A percentile compares a stretch with the other conserved stretches of the same genome.
Conservation (phyloP, 805 yeast species). For the Nakazawaea anatomiae region DNA sequence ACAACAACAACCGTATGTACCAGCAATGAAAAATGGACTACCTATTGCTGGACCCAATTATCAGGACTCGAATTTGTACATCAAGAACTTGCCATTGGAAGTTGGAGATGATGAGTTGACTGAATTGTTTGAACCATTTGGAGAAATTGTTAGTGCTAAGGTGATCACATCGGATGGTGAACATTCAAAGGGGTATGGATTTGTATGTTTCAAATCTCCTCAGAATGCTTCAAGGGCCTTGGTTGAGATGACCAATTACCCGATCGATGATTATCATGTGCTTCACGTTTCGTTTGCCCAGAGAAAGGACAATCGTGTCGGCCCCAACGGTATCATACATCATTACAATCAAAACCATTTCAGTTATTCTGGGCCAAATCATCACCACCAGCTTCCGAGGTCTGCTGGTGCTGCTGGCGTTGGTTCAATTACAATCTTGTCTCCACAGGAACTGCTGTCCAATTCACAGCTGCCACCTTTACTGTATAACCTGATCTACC, state of each 20-base stretch:
- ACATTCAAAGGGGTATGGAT: constrained; percentile 72
- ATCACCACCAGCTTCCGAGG: not conserved
- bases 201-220: constrained; percentile 66
- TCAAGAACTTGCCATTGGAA: constrained; percentile 52
- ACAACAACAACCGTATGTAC: constrained; percentile 7
- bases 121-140: constrained; percentile 38
- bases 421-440: not conserved
- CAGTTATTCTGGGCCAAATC: not conserved
- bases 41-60: constrained; percentile 39
- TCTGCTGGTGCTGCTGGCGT: not conserved
- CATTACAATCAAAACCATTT: constrained; percentile 30
- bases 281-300: constrained; percentile 75
- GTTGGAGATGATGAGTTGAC: constrained; percentile 50
- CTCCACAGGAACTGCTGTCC: not conserved
- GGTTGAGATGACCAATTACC: constrained; percentile 53
- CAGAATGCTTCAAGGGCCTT: constrained; percentile 66
- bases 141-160: constrained; percentile 49
- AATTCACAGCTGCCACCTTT: not conserved
- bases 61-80: constrained; percentile 71
- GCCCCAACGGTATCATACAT: constrained; percentile 23
- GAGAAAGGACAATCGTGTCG: constrained; percentile 51
- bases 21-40: constrained; percentile 14
- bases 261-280: constrained; percentile 40
- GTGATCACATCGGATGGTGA: constrained; percentile 45
- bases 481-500: constrained; percentile 1